phyloP scores from a whole-genome alignment of 768 basidiomycete species.

The Clitopilus hobsonii region DNA sequence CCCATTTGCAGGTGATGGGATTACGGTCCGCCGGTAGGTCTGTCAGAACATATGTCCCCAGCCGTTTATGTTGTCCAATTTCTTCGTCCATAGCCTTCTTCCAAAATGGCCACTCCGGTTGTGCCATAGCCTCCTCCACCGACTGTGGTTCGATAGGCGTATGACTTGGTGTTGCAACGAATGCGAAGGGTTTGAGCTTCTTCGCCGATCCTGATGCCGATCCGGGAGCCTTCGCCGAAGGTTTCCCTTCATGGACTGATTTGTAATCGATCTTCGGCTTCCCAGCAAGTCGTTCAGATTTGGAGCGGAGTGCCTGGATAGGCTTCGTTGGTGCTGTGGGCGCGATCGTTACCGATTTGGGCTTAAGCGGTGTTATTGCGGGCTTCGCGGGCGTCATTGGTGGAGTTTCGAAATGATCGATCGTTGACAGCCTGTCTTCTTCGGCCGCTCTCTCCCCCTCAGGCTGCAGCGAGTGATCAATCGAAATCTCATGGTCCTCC shows the following conservation, averaged over 20 bases:
- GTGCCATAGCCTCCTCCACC: conserved; percentile 3
- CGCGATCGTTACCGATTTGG: not conserved
- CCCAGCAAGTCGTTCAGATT: conserved; percentile 2
- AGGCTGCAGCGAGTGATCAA: not conserved
- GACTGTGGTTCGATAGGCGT: conserved; percentile 2
- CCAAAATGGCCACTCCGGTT: conserved; percentile 10
- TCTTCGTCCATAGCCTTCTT: conserved; percentile 20
- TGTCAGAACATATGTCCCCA: conserved; percentile 22
- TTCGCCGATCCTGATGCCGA: conserved; percentile 1
- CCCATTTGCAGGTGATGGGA: conserved; percentile 24
- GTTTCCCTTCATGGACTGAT: conserved; percentile 3
- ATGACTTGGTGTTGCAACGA: not conserved
- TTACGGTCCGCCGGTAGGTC: conserved; percentile 18
- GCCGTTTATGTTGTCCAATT: conserved; percentile 17
- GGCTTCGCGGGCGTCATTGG: not conserved
- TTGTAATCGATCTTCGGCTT: conserved; percentile 3
- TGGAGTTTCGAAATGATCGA: too few relatives aligned
- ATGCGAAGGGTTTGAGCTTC: not conserved
- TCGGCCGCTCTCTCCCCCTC: not conserved
- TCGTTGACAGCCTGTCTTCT: not conserved
- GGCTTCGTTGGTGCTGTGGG: not conserved
- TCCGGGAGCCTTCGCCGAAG: not conserved
- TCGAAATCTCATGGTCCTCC: not conserved
- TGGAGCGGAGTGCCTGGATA: not conserved
- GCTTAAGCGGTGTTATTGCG: not conserved